These are phyloP conservation scores for Tolypocladium inflatum DNA, from an alignment of 2,329 filamentous ascomycete genomes.

Conservation along the genomic window DNA sequence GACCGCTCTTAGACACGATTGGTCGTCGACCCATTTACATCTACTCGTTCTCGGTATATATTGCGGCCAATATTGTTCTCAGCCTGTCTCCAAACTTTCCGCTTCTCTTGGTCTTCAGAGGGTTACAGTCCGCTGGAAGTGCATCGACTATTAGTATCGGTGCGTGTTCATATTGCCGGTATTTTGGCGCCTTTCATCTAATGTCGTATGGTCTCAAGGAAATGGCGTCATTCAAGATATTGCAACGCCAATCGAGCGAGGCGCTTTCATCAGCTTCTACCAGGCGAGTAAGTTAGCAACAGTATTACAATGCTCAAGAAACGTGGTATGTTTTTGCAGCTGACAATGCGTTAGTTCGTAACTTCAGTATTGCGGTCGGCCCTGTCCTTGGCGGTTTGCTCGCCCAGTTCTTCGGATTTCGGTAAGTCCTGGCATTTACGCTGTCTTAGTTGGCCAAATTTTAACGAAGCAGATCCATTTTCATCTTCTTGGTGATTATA, in stretches of 20 bases:
- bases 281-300: conserved; percentile 5
- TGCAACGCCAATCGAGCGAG: conserved; percentile 9
- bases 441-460: not conserved
- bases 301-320: not conserved
- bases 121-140: conserved; percentile 11
- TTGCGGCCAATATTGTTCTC: conserved; percentile 34
- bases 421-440: not conserved
- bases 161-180: not conserved
- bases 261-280: conserved; percentile 10
- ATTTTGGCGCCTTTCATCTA: no score
- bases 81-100: conserved; percentile 33
- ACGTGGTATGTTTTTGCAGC: no score
- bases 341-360: not conserved
- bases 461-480: conserved; percentile 13
- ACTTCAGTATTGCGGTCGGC: conserved; percentile 15
- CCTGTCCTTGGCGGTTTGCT: conserved; percentile 22
- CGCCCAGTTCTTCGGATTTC: conserved; percentile 15
- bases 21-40: conserved; percentile 37
- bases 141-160: conserved; percentile 13
- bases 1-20: conserved; percentile 34
- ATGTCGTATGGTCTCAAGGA: not conserved
- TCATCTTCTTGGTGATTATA: conserved; percentile 16
- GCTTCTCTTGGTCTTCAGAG: conserved; percentile 30
- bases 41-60: conserved; percentile 35
- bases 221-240: conserved; percentile 13